These are phyloP conservation scores for Vaccinium darrowii DNA, from an alignment of 148 eudicot species.

Conservation along the genomic window DNA sequence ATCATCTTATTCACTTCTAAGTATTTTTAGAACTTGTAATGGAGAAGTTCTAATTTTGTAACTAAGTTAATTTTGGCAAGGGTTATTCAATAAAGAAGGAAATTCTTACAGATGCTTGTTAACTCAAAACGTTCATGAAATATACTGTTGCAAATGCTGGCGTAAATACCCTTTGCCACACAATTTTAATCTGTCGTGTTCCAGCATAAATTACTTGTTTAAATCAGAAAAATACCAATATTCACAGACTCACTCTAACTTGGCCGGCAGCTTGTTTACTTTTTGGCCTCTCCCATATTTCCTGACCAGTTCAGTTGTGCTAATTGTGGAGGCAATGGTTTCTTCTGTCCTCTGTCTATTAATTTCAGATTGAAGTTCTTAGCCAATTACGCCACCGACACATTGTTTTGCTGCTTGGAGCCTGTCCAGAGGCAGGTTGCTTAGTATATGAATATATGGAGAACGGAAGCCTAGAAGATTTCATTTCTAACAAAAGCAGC, in stretches of 20 bases:
- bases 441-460: conserved; percentile 77
- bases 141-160: not conserved
- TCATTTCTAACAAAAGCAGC: conserved; percentile 29
- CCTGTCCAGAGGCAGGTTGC: conserved; percentile 72
- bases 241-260: not conserved
- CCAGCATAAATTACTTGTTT: not conserved
- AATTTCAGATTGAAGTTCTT: conserved; percentile 61
- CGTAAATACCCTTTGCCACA: not conserved
- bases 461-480: conserved; percentile 70
- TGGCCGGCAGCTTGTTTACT: not conserved
- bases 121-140: not conserved
- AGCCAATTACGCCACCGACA: conserved; percentile 72
- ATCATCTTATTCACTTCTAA: not conserved
- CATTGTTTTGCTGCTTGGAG: conserved; percentile 65
- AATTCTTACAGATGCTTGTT: not conserved
- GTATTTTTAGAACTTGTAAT: not conserved
- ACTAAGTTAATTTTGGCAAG: not conserved
- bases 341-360: conserved; percentile 11
- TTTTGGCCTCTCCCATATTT: not conserved
- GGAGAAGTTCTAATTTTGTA: not conserved
- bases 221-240: not conserved
- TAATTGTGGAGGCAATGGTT: conserved; percentile 9
- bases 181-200: not conserved
- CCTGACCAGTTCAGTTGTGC: conserved; percentile 1
- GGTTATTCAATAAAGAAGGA: not conserved